These are phyloP conservation scores for Diaporthe caulivora DNA, from an alignment of 2,329 filamentous ascomycete species.

Conservation along the genomic window DNA sequence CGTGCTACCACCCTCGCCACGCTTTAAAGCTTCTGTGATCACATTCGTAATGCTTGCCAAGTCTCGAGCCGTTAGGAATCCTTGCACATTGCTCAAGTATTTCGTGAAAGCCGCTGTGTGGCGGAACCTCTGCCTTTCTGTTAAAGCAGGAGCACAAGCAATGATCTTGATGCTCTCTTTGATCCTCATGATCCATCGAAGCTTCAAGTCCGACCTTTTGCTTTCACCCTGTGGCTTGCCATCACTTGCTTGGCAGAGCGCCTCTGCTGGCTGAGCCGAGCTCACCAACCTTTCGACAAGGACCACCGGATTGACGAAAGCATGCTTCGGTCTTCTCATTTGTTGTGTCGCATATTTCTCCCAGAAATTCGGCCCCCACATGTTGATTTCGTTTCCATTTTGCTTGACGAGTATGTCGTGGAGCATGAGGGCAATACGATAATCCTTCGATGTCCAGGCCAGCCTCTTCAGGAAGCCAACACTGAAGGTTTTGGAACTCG, in stretches of 20 bases:
- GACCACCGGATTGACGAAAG: constrained; percentile 19
- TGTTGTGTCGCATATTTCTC: constrained; percentile 40
- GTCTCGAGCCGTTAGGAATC: constrained; percentile 46
- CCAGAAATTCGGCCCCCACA: constrained; percentile 44
- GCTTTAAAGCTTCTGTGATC: constrained; percentile 51
- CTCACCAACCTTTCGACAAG: constrained; percentile 25
- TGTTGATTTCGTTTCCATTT: not conserved
- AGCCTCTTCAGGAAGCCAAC: constrained; percentile 41
- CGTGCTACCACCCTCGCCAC: constrained; percentile 50
- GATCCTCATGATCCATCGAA: constrained; percentile 25
- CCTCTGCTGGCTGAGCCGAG: constrained; percentile 13
- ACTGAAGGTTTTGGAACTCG: constrained; percentile 38
- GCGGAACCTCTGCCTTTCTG: constrained; percentile 45
- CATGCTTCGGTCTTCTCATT: constrained; percentile 19
- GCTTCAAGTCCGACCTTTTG: not conserved
- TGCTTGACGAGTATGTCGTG: constrained; percentile 39
- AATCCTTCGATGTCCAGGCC: constrained; percentile 42
- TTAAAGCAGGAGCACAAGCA: constrained; percentile 10
- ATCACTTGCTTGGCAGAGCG: not conserved
- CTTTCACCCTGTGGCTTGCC: not conserved
- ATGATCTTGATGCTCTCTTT: constrained; percentile 26
- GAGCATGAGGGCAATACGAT: constrained; percentile 40
- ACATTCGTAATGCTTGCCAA: constrained; percentile 40
- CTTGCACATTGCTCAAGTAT: constrained; percentile 46
- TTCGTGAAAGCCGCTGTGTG: constrained; percentile 49